A percentile compares a stretch with the other conserved stretches of the same genome.
These are phyloP conservation scores for Diutina ranongensis DNA, from an alignment of 1,139 yeast genomes.

Conservation along the genomic window DNA sequence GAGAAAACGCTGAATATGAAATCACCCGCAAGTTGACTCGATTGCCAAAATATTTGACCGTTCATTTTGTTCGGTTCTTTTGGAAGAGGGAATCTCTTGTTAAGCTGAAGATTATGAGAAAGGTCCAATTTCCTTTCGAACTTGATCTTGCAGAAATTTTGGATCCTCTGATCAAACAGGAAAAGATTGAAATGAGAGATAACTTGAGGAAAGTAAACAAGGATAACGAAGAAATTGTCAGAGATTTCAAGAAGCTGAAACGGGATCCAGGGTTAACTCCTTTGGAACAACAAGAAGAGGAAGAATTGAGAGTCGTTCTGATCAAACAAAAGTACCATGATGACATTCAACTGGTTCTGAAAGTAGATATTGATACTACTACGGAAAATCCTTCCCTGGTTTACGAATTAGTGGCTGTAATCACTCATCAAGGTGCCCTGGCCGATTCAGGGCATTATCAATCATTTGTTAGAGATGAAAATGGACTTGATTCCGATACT, in stretches of 20 bases:
- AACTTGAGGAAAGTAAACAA: slow-evolving; percentile 67
- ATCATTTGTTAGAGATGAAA: slow-evolving; percentile 66
- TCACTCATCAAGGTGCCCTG: slow-evolving; percentile 90
- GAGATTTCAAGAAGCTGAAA: slow-evolving; percentile 67
- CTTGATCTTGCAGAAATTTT: slow-evolving; percentile 80
- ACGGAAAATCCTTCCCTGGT: slow-evolving; percentile 75
- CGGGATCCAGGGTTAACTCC: slow-evolving; percentile 27
- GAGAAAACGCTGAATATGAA: slow-evolving; percentile 59
- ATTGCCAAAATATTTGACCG: slow-evolving; percentile 79
- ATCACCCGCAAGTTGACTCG: slow-evolving; percentile 60
- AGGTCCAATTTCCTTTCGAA: slow-evolving; percentile 90
- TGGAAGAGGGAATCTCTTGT: slow-evolving; percentile 91
- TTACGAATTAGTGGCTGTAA: slow-evolving; percentile 70
- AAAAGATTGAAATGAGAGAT: slow-evolving; percentile 66
- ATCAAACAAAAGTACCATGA: slow-evolving; percentile 34
- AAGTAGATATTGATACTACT: slow-evolving; percentile 31
- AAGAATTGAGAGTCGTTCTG: slow-evolving; percentile 33
- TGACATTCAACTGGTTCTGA: slow-evolving; percentile 23
- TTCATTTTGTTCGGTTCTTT: slow-evolving; percentile 87
- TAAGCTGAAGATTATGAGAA: slow-evolving; percentile 87
- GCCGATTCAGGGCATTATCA: slow-evolving; percentile 98
- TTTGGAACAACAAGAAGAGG: slow-evolving; percentile 34
- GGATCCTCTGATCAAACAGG: slow-evolving; percentile 58
- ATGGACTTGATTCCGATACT: slow-evolving; percentile 49
- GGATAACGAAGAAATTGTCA: slow-evolving; percentile 57